phyloP scores from a whole-genome alignment of 441 rosid species.

The Erodium texanum region DNA sequence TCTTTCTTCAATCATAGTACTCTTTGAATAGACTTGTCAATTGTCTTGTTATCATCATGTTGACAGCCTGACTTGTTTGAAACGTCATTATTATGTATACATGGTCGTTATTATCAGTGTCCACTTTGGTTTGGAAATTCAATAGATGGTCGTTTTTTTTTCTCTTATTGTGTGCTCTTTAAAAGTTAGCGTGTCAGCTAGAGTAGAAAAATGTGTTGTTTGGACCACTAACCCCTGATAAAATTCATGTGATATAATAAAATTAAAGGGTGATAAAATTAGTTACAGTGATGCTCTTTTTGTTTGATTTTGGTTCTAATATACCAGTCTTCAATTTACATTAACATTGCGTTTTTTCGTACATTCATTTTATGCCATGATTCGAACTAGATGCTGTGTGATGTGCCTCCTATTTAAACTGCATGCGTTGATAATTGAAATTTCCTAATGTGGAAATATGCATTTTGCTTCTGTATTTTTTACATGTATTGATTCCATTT shows the following conservation, averaged over 20 bases:
- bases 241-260: background rate
- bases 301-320: background rate
- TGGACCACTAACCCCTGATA: too few relatives aligned
- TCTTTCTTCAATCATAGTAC: background rate
- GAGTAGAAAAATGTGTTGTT: too few relatives aligned
- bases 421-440: background rate
- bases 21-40: background rate
- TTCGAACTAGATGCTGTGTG: background rate
- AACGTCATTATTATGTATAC: background rate
- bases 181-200: too few relatives aligned
- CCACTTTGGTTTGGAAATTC: background rate
- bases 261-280: background rate
- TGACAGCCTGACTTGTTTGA: background rate
- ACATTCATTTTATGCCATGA: background rate
- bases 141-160: background rate
- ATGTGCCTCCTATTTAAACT: background rate
- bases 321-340: background rate
- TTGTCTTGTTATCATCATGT: background rate
- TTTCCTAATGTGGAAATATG: background rate
- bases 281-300: background rate
- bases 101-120: background rate
- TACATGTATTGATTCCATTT: background rate
- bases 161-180: background rate
- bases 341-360: background rate
- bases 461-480: slow-evolving; percentile 1